Conservation (phyloP, 768 basidiomycete species). For the Kwoniella mangroviensis region DNA sequence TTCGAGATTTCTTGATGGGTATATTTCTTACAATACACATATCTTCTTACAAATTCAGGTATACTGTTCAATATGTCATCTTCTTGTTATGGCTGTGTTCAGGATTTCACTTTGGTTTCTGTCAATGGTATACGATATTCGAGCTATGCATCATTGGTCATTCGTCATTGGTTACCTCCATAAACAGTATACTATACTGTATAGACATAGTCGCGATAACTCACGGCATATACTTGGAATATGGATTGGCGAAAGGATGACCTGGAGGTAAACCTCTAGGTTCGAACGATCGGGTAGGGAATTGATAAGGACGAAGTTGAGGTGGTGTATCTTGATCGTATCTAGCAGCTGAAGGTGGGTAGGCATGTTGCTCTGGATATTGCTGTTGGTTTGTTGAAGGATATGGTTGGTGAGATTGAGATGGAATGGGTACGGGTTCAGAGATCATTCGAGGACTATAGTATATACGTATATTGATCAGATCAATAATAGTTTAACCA, state of each 20-base stretch:
- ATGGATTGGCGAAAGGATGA: constrained; percentile 21
- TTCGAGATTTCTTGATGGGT: not conserved
- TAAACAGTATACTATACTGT: not conserved
- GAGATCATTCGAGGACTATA: constrained; percentile 8
- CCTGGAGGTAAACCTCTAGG: constrained; percentile 12
- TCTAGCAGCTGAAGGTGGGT: not conserved
- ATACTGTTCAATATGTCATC: not conserved
- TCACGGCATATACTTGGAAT: constrained; percentile 19
- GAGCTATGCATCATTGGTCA: not conserved
- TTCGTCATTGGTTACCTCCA: not conserved
- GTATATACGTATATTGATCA: not conserved
- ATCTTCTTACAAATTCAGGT: not conserved
- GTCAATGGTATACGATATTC: not conserved
- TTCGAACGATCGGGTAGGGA: constrained; percentile 12
- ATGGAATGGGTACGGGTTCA: constrained; percentile 1
- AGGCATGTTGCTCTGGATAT: not conserved
- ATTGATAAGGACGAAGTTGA: constrained; percentile 5
- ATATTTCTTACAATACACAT: not conserved
- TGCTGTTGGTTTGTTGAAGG: not conserved
- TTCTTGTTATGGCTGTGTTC: not conserved
- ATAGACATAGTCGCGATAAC: not conserved
- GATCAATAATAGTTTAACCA: not conserved
- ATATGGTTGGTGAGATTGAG: not conserved
- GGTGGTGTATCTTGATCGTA: not conserved
- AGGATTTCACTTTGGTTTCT: not conserved